A percentile compares a stretch with the other conserved stretches of the same genome.
These are phyloP conservation scores for Chaetomium tenue DNA, from an alignment of 495 filamentous ascomycete species.

Conservation along the genomic window DNA sequence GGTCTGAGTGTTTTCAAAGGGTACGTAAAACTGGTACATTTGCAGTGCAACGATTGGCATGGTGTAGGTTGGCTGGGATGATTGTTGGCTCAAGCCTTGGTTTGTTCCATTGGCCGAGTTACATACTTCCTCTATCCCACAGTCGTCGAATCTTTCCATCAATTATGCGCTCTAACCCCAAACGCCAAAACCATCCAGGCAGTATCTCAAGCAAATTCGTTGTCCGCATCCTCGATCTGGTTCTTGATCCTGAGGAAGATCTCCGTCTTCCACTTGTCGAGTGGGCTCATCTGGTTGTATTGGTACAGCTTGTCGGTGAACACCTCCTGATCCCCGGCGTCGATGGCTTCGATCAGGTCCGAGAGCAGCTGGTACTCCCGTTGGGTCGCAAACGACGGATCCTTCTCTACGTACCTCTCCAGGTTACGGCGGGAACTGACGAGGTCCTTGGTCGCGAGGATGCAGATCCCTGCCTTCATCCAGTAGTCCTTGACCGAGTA, in stretches of 20 bases:
- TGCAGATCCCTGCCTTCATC: slow-evolving; percentile 83
- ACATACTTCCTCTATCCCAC: not conserved
- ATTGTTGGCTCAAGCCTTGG: not conserved
- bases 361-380: slow-evolving; percentile 76
- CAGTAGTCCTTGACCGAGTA: slow-evolving; percentile 93
- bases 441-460: slow-evolving; percentile 71
- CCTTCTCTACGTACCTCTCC: slow-evolving; percentile 76
- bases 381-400: slow-evolving; percentile 68
- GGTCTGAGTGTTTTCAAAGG: too few species aligned
- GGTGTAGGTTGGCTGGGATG: too few species aligned
- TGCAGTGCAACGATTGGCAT: too few species aligned
- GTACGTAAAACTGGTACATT: too few species aligned
- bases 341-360: slow-evolving; percentile 69
- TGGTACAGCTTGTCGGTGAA: slow-evolving; percentile 85
- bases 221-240: slow-evolving; percentile 71
- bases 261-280: slow-evolving; percentile 95
- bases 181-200: slow-evolving; percentile 25
- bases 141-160: not conserved
- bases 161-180: slow-evolving; percentile 19
- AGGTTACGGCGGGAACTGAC: slow-evolving; percentile 74
- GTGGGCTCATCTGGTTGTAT: slow-evolving; percentile 82
- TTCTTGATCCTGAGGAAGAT: slow-evolving; percentile 80
- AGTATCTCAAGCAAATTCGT: slow-evolving; percentile 47
- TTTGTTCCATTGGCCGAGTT: not conserved
- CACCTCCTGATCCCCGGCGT: slow-evolving; percentile 69